Percentiles rank a stretch among this genome's conserved stretches.
These are phyloP conservation scores for Pythium apleroticum DNA, from an alignment of 352 stramenopile genomes.

Conservation along the genomic window DNA sequence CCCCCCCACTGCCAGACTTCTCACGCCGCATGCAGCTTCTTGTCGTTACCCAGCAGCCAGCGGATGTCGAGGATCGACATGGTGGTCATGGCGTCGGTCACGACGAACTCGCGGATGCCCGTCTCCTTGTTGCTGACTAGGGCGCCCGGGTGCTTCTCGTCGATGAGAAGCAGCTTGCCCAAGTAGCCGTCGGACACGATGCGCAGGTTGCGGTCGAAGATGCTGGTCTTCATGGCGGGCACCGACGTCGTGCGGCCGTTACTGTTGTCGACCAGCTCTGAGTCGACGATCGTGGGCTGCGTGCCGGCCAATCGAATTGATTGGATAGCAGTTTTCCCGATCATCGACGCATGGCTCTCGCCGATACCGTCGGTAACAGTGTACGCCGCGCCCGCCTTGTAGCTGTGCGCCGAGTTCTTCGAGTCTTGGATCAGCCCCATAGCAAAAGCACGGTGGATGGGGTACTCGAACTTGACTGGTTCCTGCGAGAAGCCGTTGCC, in stretches of 20 bases:
- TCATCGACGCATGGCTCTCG: slow-evolving; percentile 13
- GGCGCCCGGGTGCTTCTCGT: slow-evolving; percentile 35
- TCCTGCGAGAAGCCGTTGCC: slow-evolving; percentile 40
- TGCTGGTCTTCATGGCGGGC: slow-evolving; percentile 30
- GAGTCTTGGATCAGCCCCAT: slow-evolving; percentile 36
- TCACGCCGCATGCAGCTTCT: slow-evolving; percentile 32
- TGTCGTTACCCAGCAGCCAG: slow-evolving; percentile 45
- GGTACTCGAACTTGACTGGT: slow-evolving; percentile 37
- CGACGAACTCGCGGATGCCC: slow-evolving; percentile 37
- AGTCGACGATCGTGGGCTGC: neutral
- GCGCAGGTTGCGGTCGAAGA: slow-evolving; percentile 45
- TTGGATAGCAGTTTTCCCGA: neutral
- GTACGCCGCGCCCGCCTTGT: slow-evolving; percentile 14
- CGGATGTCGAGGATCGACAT: slow-evolving; percentile 62
- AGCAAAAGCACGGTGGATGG: slow-evolving; percentile 30
- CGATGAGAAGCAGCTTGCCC: slow-evolving; percentile 42
- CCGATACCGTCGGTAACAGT: slow-evolving; percentile 6
- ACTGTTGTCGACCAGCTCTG: neutral
- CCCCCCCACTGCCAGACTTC: slow-evolving; percentile 57
- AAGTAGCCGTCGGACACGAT: slow-evolving; percentile 41
- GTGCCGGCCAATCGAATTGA: slow-evolving; percentile 5
- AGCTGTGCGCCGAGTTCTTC: neutral
- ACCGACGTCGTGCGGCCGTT: neutral
- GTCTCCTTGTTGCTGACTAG: slow-evolving; percentile 32
- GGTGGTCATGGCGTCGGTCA: slow-evolving; percentile 43